Conservation (phyloP, 2,329 filamentous ascomycete species). For the Sporothrix luriei region DNA sequence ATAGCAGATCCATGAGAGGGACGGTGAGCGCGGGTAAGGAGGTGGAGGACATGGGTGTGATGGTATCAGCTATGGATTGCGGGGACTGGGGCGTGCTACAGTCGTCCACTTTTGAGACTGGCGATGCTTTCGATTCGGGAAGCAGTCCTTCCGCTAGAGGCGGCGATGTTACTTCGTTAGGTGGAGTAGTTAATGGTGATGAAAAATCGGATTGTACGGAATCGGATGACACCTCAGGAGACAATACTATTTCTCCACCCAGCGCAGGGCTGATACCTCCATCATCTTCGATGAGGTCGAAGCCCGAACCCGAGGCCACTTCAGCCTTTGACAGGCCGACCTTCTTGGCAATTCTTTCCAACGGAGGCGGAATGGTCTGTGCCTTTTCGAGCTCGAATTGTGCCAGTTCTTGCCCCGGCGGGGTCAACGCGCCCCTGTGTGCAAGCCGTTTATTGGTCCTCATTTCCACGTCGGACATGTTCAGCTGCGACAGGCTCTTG, state of each 20-base stretch:
- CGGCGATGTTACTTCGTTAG: background rate
- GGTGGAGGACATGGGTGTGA: background rate
- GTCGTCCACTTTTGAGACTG: background rate
- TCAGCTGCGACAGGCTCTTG: constrained; percentile 41
- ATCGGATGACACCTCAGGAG: background rate
- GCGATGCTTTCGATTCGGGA: background rate
- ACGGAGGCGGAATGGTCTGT: constrained; percentile 8
- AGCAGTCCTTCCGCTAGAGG: background rate
- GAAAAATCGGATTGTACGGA: background rate
- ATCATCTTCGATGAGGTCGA: constrained; percentile 26
- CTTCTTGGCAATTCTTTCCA: constrained; percentile 25
- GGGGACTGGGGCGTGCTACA: background rate
- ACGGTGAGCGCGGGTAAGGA: background rate
- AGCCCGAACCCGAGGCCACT: constrained; percentile 26
- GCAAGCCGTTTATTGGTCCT: background rate
- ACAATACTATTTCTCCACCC: background rate
- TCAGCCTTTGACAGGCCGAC: constrained; percentile 26
- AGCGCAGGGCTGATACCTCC: background rate
- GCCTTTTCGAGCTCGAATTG: constrained; percentile 27
- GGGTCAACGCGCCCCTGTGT: constrained; percentile 7
- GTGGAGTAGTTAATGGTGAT: background rate
- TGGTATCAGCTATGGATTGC: background rate
- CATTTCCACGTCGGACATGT: constrained; percentile 15
- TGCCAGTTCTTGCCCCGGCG: constrained; percentile 18
- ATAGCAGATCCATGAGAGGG: background rate